phyloP scores from a whole-genome alignment of 23 red algal species.

The Gracilariopsis chorda region DNA sequence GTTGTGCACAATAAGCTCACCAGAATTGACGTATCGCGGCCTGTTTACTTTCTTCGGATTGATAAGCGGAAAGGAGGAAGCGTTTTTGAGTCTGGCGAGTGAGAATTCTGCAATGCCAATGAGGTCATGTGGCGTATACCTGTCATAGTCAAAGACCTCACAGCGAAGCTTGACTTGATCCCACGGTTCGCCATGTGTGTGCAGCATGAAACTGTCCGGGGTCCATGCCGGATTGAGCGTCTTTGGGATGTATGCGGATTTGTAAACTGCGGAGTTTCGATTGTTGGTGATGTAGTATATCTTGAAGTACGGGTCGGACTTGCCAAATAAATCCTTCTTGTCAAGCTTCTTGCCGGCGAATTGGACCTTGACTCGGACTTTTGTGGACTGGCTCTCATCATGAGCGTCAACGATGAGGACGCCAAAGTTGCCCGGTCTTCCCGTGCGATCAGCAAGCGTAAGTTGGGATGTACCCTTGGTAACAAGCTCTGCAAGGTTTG shows the following conservation, averaged over 20 bases:
- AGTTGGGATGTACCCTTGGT: not conserved
- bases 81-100: not conserved
- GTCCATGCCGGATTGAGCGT: conserved; percentile 49
- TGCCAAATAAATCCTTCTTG: conserved; percentile 66
- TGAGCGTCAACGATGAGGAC: conserved; percentile 23
- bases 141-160: conserved; percentile 42
- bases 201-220: conserved; percentile 19
- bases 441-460: not conserved
- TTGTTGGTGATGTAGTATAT: not conserved
- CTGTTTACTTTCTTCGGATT: conserved; percentile 36
- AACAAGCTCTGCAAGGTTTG: conserved; percentile 48
- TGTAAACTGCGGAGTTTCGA: conserved; percentile 3
- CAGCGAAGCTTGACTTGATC: not conserved
- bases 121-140: conserved; percentile 27
- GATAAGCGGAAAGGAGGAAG: conserved; percentile 37
- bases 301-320: conserved; percentile 62
- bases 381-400: conserved; percentile 18
- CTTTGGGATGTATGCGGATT: conserved; percentile 11
- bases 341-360: conserved; percentile 41
- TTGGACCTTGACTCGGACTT: conserved; percentile 7
- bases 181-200: not conserved
- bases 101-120: conserved; percentile 26
- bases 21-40: conserved; percentile 38
- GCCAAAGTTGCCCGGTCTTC: conserved; percentile 19
- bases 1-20: conserved; percentile 23